phyloP scores from a whole-genome alignment of 192 early-diverging fungal species.

The Coemansia sp. region DNA sequence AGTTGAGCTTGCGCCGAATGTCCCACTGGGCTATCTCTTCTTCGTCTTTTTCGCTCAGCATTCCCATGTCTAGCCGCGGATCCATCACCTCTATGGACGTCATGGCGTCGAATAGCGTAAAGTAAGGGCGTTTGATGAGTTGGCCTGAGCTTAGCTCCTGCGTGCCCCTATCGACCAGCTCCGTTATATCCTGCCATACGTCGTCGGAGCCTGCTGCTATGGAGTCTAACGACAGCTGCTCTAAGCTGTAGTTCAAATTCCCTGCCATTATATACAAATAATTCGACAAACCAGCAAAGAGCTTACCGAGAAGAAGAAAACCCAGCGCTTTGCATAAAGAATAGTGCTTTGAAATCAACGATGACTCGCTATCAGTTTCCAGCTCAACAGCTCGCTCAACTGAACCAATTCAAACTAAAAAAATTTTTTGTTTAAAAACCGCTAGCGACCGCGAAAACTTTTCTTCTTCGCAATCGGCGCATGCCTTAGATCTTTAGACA shows the following conservation, averaged over 20 bases:
- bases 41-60: constrained; percentile 21
- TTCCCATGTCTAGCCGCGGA: constrained; percentile 49
- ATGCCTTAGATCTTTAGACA: constrained; percentile 53
- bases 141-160: constrained; percentile 24
- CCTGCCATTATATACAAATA: too few species aligned
- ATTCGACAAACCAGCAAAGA: too few species aligned
- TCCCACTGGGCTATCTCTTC: constrained; percentile 38
- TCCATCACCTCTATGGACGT: constrained; percentile 46
- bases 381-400: too few species aligned
- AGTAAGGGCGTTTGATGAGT: constrained; percentile 15
- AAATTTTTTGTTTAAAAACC: too few species aligned
- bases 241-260: too few species aligned
- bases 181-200: constrained; percentile 42
- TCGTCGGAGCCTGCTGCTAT: not conserved
- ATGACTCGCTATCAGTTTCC: too few species aligned
- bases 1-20: constrained; percentile 10
- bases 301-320: too few species aligned
- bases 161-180: constrained; percentile 11
- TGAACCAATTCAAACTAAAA: not conserved
- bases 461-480: constrained; percentile 23
- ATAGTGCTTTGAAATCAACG: too few species aligned
- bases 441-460: too few species aligned
- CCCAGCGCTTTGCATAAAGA: too few species aligned
- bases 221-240: constrained; percentile 5
- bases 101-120: constrained; percentile 38